Base-by-base conservation (phyloP, 192 early-diverging fungal species). In the Entomortierella parvispora region DNA sequence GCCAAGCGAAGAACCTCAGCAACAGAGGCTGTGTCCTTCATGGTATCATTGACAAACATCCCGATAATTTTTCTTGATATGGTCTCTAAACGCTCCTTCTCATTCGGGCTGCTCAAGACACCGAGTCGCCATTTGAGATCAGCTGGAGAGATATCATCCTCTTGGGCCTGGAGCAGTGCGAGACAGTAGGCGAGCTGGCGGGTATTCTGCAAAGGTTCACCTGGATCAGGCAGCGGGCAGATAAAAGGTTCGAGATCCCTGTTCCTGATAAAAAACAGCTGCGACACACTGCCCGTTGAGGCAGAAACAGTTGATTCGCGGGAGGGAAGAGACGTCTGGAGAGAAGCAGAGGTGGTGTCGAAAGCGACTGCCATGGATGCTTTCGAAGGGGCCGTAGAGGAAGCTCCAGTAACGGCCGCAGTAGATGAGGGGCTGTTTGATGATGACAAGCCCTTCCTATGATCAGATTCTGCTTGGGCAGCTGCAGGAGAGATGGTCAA, bases 131-230 rank as follows among this genome's bases (percentile, higher is more conserved):
- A 49, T 18, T 49, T 18, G 47, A 6, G 18, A 49, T 6, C 18
- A 6, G 6, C 47, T 20, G 47, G 47, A 49, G 15, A 17, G 47
- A 49, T 6, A 49, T 23, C 18, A 18, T 17, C n/a, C 22, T 18
- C 47, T 44, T 8, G 17, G 9, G 8, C 43, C 47, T 49, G 47
- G 9, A 49, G n/a, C 47, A 49, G 22, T 20, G 47, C 47, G 18
- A 49, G 47, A 18, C 47, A 49, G 15, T 49, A 18, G 18, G 47
- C 47, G 47, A 49, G 47, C n/a, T 49, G 47, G 47, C 47, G 47
- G 47, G 47, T 49, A 18, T 6, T 49, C n/a, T 49, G 18, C 18
- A 23, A 49, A 12, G 15, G 47, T 18, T 49, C 47, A 5, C 18
- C 47, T 17, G 47, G 47, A 6, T 5, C 8, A 49, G 47, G 47